These are phyloP conservation scores for Cairneyella variabilis DNA, from an alignment of 495 filamentous ascomycete genomes.

Conservation along the genomic window DNA sequence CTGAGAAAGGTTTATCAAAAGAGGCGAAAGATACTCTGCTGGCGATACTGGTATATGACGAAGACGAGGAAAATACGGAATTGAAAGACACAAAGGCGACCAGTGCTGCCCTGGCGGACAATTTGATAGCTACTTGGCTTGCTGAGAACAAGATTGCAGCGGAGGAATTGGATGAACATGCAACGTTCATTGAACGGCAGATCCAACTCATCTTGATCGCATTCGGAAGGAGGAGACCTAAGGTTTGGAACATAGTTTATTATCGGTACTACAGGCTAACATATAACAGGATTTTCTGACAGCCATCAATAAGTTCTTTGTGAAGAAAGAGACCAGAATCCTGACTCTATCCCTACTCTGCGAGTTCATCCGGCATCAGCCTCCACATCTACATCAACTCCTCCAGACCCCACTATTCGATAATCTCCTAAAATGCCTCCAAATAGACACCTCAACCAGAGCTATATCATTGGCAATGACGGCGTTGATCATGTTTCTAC, in stretches of 20 bases:
- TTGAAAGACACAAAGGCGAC: slow-evolving; percentile 36
- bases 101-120: slow-evolving; percentile 44
- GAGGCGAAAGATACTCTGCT: slow-evolving; percentile 56
- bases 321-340: slow-evolving; percentile 53
- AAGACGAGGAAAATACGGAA: slow-evolving; percentile 41
- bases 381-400: slow-evolving; percentile 68
- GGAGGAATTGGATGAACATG: slow-evolving; percentile 35
- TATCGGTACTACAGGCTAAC: slow-evolving; percentile 18
- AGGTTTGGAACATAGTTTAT: slow-evolving; percentile 37
- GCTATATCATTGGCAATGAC: slow-evolving; percentile 64
- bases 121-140: slow-evolving; percentile 58
- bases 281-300: slow-evolving; percentile 53
- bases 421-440: slow-evolving; percentile 63
- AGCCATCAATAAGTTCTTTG: slow-evolving; percentile 55
- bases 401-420: slow-evolving; percentile 61
- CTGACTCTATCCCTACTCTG: slow-evolving; percentile 55
- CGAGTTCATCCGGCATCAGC: slow-evolving; percentile 61
- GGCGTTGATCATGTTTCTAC: slow-evolving; percentile 68
- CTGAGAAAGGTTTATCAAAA: slow-evolving; percentile 52
- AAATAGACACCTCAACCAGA: slow-evolving; percentile 66
- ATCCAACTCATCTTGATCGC: slow-evolving; percentile 38
- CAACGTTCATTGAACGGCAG: slow-evolving; percentile 52
- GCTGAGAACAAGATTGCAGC: slow-evolving; percentile 43
- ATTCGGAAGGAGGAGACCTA: slow-evolving; percentile 60
- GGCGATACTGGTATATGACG: slow-evolving; percentile 53